phyloP scores from a whole-genome alignment of 2,329 filamentous ascomycete genomes.

The Metarhizium brunneum region DNA sequence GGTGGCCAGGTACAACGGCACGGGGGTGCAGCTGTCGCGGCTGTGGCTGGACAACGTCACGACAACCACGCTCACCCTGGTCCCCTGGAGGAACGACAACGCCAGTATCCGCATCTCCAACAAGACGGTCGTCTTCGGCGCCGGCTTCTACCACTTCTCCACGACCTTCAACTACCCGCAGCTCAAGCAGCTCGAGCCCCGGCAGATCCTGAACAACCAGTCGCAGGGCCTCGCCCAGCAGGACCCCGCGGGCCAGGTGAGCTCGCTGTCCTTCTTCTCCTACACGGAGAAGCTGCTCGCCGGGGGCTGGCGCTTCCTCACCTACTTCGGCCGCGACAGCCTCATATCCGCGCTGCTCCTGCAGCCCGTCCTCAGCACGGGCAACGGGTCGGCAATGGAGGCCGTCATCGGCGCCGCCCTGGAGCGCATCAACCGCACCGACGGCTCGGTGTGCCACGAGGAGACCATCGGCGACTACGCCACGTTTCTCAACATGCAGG shows the following conservation, averaged over 20 bases:
- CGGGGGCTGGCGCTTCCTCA: constrained; percentile 57
- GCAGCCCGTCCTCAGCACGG: constrained; percentile 46
- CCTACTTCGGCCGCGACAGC: constrained; percentile 57
- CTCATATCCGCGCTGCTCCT: constrained; percentile 52
- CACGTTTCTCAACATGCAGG: constrained; percentile 46
- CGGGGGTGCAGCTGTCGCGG: constrained; percentile 38
- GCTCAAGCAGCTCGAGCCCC: constrained; percentile 40
- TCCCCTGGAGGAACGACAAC: constrained; percentile 20
- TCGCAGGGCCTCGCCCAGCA: constrained; percentile 36
- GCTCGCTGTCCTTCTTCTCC: constrained; percentile 52
- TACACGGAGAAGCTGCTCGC: constrained; percentile 54
- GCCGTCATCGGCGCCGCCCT: constrained; percentile 51
- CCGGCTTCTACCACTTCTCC: constrained; percentile 47
- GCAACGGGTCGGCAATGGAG: constrained; percentile 46
- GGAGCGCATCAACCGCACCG: constrained; percentile 49
- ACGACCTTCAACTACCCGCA: constrained; percentile 54
- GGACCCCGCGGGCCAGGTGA: constrained; percentile 32
- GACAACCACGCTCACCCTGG: constrained; percentile 41
- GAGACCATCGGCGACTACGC: constrained; percentile 59
- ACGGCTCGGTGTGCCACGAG: constrained; percentile 55
- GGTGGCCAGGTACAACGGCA: constrained; percentile 27
- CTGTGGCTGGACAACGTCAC: constrained; percentile 56
- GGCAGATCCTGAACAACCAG: constrained; percentile 37
- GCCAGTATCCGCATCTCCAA: constrained; percentile 29
- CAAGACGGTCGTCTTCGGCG: constrained; percentile 34